Conservation (phyloP, 352 stramenopile genomes). For the Aphanomyces stellatus region DNA sequence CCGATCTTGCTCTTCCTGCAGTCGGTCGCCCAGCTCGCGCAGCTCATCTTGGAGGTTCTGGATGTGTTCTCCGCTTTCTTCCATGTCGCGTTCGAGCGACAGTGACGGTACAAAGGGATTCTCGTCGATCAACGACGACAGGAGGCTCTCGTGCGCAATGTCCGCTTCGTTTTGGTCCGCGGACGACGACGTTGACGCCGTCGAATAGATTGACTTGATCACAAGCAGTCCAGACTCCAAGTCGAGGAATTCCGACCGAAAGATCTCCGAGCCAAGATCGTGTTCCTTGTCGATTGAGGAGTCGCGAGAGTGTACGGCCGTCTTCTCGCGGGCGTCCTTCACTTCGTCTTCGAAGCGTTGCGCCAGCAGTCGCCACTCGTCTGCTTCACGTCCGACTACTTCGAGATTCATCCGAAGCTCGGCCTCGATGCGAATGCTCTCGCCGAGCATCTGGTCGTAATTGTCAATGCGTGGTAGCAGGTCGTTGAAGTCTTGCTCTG, state of each 20-base stretch:
- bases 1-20: conserved; percentile 57
- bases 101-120: not conserved
- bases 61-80: conserved; percentile 16
- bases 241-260: conserved; percentile 76
- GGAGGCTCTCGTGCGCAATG: too few relatives aligned
- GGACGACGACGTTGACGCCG: not conserved
- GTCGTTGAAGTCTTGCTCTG: conserved; percentile 11
- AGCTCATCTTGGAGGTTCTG: conserved; percentile 33
- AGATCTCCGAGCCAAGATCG: conserved; percentile 62
- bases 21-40: conserved; percentile 42
- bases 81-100: conserved; percentile 8
- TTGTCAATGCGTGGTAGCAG: conserved; percentile 11
- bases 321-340: not conserved
- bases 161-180: not conserved
- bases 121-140: not conserved
- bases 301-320: not conserved
- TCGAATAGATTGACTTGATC: conserved; percentile 16
- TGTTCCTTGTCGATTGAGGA: conserved; percentile 52
- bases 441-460: conserved; percentile 5
- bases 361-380: conserved; percentile 7
- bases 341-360: conserved; percentile 10
- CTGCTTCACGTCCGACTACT: not conserved
- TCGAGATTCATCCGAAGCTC: conserved; percentile 9
- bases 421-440: not conserved
- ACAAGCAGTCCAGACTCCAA: conserved; percentile 73